phyloP scores from a whole-genome alignment of 148 eudicot genomes.

The Amaranthus palmeri region DNA sequence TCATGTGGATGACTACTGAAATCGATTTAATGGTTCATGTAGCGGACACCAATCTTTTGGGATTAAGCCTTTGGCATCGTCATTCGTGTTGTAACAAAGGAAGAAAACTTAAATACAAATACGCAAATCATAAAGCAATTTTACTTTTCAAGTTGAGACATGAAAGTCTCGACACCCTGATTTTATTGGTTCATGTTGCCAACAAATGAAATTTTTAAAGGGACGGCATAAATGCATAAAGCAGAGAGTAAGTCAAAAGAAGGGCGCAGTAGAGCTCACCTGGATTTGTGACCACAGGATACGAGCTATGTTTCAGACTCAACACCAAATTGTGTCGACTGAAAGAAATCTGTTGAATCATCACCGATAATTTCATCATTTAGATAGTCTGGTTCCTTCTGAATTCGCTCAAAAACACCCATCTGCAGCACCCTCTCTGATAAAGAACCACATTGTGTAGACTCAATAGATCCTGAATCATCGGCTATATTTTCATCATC shows the following conservation, averaged over 20 bases:
- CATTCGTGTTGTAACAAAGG: neutral
- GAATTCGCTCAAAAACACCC: constrained; percentile 47
- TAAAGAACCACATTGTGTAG: neutral
- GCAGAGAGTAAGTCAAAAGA: neutral
- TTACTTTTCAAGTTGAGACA: no score
- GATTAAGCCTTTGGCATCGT: no score
- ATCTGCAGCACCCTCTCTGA: constrained; percentile 56
- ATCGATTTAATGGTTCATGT: no score
- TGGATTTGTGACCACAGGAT: neutral
- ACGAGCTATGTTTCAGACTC: neutral
- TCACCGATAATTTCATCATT: constrained; percentile 26
- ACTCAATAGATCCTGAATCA: constrained; percentile 15
- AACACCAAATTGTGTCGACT: neutral
- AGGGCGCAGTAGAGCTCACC: neutral
- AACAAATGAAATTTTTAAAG: neutral
- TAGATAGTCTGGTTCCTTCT: constrained; percentile 24
- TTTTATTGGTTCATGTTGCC: neutral
- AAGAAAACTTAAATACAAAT: neutral
- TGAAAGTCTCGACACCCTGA: no score
- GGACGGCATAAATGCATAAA: neutral
- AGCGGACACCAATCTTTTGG: no score
- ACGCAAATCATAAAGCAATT: neutral
- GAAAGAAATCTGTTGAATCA: constrained; percentile 14
- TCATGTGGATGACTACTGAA: no score
- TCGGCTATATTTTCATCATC: constrained; percentile 26